Percentiles rank a stretch among this genome's conserved stretches.
Conservation (phyloP, 805 yeast species). For the Sporopachydermia lactativora region DNA sequence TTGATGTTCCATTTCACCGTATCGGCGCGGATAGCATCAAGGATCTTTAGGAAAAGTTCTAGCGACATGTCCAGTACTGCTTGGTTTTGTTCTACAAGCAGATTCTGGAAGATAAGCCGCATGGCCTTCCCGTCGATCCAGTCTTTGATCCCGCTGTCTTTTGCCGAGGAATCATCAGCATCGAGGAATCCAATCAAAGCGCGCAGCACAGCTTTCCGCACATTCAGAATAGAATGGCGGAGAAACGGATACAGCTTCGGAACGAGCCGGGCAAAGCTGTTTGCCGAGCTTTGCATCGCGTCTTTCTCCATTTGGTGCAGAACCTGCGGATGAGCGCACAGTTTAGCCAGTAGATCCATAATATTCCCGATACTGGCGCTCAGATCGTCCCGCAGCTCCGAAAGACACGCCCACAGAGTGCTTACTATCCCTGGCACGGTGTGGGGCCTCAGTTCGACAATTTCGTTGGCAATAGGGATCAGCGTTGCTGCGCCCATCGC, state of each 20-base stretch:
- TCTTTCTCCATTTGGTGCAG: conserved; percentile 53
- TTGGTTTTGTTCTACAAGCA: conserved; percentile 76
- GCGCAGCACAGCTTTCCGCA: conserved; percentile 74
- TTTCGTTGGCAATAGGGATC: conserved; percentile 79
- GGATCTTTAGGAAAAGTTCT: conserved; percentile 41
- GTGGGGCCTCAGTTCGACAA: conserved; percentile 47
- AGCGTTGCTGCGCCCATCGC: conserved; percentile 92
- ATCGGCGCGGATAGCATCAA: conserved; percentile 29
- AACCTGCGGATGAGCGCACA: conserved; percentile 73
- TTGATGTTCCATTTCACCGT: conserved; percentile 24
- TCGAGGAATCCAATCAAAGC: conserved; percentile 64
- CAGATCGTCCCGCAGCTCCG: conserved; percentile 78
- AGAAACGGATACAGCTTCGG: conserved; percentile 87
- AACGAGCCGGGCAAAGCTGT: conserved; percentile 61
- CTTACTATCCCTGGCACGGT: conserved; percentile 32
- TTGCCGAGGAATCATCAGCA: conserved; percentile 30
- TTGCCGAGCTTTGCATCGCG: conserved; percentile 32
- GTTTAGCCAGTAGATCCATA: conserved; percentile 81
- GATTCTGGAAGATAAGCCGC: conserved; percentile 72
- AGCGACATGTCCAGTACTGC: conserved; percentile 54
- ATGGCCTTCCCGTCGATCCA: conserved; percentile 74
- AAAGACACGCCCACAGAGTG: conserved; percentile 84
- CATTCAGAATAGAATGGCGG: conserved; percentile 86
- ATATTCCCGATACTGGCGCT: conserved; percentile 93
- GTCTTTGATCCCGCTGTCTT: conserved; percentile 26